Base-by-base conservation (phyloP, 2,329 filamentous ascomycete species). In the Aspergillus oerlinghausenensis region DNA sequence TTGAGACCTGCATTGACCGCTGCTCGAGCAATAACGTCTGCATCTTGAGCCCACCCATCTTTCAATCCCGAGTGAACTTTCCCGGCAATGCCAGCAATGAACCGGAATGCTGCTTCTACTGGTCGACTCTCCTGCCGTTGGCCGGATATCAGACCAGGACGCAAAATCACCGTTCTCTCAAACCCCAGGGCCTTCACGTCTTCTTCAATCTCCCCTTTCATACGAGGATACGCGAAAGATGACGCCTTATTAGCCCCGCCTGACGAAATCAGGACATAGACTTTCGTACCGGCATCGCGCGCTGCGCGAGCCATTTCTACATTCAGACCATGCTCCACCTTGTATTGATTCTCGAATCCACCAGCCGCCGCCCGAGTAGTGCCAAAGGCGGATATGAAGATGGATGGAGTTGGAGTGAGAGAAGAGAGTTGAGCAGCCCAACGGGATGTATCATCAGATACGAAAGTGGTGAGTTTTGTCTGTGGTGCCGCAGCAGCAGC, bases 201-300 rank as follows among this genome's bases (percentile, higher is more conserved):
- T 35, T 95, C 88, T 72, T 97, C 93, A 43, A 96, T 84, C 65
- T 94, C 89, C 25, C 84, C 86, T 80, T 97, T 97, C 90, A 97
- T 94, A 72, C 79, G 79, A 1, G 73, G 26, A 58, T 88, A 89
- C 0, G 78, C 72, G 5, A 88, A 70, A 1, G 65, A 79, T 62
- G 77, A 84, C 60, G 75, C 81, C 75, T 67, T 79, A 75, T 70
- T 83, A n/a, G 77, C 79, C 51, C 73, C 74, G 1, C 66, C 76
- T 23, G 82, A 80, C 0, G 88, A 92, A 55, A 96, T 81, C 61
- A 95, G 86, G 23, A 97, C 86, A 68, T 88, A 95, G 1, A 87
- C 88, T 63, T 84, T 84, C 10, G 84, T 82, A 38, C 90, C 90
- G 0, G 86, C 84, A 3, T 81, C 82, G 69, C 88, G 90, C 47